Conservation (phyloP, 345 rosid species). For the Arabis hirsuta region DNA sequence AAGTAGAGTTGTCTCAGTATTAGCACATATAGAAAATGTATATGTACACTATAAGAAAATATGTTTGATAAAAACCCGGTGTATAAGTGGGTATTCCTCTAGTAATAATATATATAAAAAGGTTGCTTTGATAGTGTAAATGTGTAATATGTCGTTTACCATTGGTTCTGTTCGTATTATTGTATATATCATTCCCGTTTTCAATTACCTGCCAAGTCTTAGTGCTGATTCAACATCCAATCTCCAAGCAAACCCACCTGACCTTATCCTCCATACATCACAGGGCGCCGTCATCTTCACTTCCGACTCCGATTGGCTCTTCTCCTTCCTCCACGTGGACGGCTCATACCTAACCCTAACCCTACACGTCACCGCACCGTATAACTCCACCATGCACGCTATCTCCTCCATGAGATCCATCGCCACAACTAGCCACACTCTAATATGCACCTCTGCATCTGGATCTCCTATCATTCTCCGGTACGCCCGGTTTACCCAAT, state of each 20-base stretch:
- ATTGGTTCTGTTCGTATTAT: not conserved
- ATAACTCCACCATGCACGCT: constrained; percentile 38
- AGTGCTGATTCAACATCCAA: constrained; percentile 82
- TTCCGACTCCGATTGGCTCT: constrained; percentile 1
- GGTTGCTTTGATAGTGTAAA: constrained; percentile 10
- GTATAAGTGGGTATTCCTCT: no score
- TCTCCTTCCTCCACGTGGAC: constrained; percentile 49
- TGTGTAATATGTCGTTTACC: constrained; percentile 5
- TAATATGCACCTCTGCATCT: constrained; percentile 27
- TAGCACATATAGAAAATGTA: no score
- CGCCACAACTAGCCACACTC: constrained; percentile 36
- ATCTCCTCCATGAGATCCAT: constrained; percentile 46
- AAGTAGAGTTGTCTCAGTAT: no score
- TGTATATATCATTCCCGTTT: not conserved
- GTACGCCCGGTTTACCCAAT: constrained; percentile 70
- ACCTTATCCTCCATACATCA: constrained; percentile 69
- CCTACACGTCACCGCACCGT: constrained; percentile 60
- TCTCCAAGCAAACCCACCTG: constrained; percentile 83
- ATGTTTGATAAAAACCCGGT: no score
- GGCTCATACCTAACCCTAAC: constrained; percentile 53
- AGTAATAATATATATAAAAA: not conserved
- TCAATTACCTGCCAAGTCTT: constrained; percentile 49
- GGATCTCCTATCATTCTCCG: constrained; percentile 50
- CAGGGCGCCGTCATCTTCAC: constrained; percentile 57
- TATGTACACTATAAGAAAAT: no score